Conservation (phyloP, 106 monocot species). For the Platanthera zijinensis region DNA sequence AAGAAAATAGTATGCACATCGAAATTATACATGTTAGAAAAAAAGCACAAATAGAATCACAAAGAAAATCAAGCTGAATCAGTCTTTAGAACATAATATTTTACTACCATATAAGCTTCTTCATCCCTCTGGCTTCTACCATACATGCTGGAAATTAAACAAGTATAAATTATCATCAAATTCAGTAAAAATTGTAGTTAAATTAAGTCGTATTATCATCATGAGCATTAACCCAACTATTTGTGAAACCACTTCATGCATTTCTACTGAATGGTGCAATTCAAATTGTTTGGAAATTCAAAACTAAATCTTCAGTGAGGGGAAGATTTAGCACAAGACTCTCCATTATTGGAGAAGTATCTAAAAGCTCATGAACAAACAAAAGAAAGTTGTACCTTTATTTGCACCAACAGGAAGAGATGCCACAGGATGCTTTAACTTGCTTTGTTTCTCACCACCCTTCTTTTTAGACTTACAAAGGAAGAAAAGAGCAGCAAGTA, state of each 20-base stretch:
- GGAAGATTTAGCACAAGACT: background rate
- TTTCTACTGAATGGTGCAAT: background rate
- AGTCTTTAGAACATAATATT: too few relatives aligned
- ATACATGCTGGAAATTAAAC: background rate
- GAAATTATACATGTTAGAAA: too few relatives aligned
- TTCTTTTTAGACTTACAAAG: constrained; percentile 7
- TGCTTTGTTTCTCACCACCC: constrained; percentile 1
- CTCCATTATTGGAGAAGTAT: background rate
- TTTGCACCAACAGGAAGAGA: constrained; percentile 13
- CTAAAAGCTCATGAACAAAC: background rate
- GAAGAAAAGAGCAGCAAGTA: constrained; percentile 10
- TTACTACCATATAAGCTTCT: too few relatives aligned
- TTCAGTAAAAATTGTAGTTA: background rate
- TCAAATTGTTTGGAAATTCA: background rate
- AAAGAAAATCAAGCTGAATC: too few relatives aligned
- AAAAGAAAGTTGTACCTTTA: constrained; percentile 15
- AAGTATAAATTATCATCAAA: background rate
- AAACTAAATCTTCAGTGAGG: background rate
- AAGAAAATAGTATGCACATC: too few relatives aligned
- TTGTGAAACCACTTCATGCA: background rate
- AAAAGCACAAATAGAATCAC: too few relatives aligned
- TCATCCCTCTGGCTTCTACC: background rate
- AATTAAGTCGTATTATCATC: background rate
- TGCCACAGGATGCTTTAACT: constrained; percentile 4
- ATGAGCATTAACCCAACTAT: background rate